Evolutionary conservation across 2,329 filamentous ascomycete species (phyloP).

Genomic region (Aspergillus felis): DNA sequence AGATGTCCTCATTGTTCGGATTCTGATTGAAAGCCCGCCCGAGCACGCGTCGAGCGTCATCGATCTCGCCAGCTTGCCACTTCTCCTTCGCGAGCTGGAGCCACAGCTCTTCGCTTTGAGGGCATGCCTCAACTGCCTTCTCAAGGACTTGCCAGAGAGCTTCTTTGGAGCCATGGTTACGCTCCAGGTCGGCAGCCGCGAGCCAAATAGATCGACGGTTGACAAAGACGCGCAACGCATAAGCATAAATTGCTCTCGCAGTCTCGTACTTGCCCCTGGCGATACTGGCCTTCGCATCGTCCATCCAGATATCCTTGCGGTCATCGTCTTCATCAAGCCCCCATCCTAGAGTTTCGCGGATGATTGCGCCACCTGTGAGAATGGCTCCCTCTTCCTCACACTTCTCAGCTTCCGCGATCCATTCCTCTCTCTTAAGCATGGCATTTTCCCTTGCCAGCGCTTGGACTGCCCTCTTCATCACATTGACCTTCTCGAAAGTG

Average conservation of each 20-base stretch:
- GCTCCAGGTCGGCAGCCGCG: conserved; percentile 84
- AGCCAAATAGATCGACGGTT: conserved; percentile 87
- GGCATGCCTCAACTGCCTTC: conserved; percentile 90
- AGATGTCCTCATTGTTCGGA: conserved; percentile 96
- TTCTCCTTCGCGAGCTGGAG: conserved; percentile 94
- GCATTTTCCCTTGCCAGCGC: conserved; percentile 84
- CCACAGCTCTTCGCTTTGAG: conserved; percentile 88
- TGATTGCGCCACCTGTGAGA: conserved; percentile 82
- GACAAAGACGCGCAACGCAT: conserved; percentile 83
- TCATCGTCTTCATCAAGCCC: conserved; percentile 93
- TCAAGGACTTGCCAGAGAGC: conserved; percentile 81
- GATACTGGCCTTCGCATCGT: conserved; percentile 82
- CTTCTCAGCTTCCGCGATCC: conserved; percentile 90
- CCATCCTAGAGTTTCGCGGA: conserved; percentile 90
- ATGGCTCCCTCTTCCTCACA: conserved; percentile 89
- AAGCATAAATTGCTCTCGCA: conserved; percentile 87
- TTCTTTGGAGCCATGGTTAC: conserved; percentile 80
- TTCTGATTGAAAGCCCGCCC: conserved; percentile 91
- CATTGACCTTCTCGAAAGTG: conserved; percentile 72
- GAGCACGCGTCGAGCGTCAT: conserved; percentile 80
- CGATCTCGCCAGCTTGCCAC: conserved; percentile 81
- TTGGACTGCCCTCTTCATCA: conserved; percentile 92
- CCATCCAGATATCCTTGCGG: conserved; percentile 91
- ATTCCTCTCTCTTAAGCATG: conserved; percentile 96
- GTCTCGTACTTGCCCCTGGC: conserved; percentile 81